Base-by-base conservation (phyloP, 2,329 filamentous ascomycete genomes). In the Onygenales sp. region DNA sequence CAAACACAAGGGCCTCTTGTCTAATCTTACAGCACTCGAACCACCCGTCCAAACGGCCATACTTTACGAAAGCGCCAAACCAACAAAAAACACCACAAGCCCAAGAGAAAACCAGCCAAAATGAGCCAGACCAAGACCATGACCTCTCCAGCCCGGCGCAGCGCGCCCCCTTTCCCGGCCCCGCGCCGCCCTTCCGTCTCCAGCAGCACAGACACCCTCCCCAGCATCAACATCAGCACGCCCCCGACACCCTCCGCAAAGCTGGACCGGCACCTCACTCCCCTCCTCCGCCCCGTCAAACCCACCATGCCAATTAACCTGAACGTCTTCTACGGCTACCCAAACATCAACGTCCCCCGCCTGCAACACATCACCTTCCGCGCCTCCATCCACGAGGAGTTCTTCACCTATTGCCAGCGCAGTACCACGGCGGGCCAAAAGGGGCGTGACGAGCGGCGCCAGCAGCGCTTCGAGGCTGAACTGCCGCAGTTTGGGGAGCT, bases 291-390 rank as follows among this genome's bases (percentile, higher is more conserved):
- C 43, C n/a, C 21, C 39, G 11, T 10, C 43, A 39, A 43, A 17
- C 41, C 11, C 21, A 54, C 53, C 11, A 48, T 52, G 7, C 53
- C 56, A 2, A 21, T 59, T 2, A 43, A 51, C 13, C 51, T 56
- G 52, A 58, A 52, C 45, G 55, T 57, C 17, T 59, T 59, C 51
- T 56, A 55, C 27, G 58, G 58, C 31, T 53, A 52, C 11, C 58
- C 54, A 11, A 42, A 43, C 27, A 32, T 44, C 9, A 45, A 13
- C 38, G 10, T 13, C 27, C 46, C 39, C 21, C 35, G n/a, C 5
- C 44, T 48, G 4, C 43, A 58, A 35, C 54, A 58, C 32, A 44
- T 53, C 46, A 49, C 51, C 7, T 56, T 55, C 14, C 47, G 55
- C 14, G 50, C 43, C 31, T 48, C 43, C 45, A 27, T 53, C 9